These are phyloP conservation scores for Candida khao-thaluensis DNA, from an alignment of 805 yeast genomes.

Conservation along the genomic window DNA sequence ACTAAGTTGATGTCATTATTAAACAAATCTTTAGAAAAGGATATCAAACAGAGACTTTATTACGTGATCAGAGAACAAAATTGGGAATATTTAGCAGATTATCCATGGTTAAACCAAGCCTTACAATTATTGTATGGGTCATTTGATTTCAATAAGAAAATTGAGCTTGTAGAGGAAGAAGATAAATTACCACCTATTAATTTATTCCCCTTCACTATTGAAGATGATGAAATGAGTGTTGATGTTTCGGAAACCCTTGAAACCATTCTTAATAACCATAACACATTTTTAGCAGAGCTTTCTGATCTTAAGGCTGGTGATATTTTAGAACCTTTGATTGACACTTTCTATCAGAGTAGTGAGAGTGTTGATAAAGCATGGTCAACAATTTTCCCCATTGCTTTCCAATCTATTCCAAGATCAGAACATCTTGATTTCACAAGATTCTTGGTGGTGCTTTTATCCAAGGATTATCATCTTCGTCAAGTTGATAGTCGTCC, in stretches of 20 bases:
- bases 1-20: constrained; percentile 76
- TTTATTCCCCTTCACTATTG: constrained; percentile 35
- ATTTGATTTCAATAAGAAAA: constrained; percentile 49
- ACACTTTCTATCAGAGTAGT: constrained; percentile 78
- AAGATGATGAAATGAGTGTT: constrained; percentile 26
- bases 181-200: constrained; percentile 53
- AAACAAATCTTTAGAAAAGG: constrained; percentile 73
- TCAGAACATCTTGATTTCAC: constrained; percentile 83
- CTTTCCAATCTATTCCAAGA: constrained; percentile 69
- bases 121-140: constrained; percentile 81
- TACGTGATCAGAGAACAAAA: constrained; percentile 93
- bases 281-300: constrained; percentile 28
- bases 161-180: constrained; percentile 49
- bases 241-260: constrained; percentile 25
- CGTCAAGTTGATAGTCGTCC: constrained; percentile 85
- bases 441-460: constrained; percentile 71
- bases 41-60: constrained; percentile 72
- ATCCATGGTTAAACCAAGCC: constrained; percentile 94
- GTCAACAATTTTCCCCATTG: constrained; percentile 79
- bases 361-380: constrained; percentile 80
- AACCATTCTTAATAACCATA: constrained; percentile 26
- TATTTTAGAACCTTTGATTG: constrained; percentile 69
- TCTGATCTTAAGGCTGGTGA: constrained; percentile 50
- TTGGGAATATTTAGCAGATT: constrained; percentile 94
- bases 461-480: constrained; percentile 90